phyloP scores from a whole-genome alignment of 805 yeast genomes.

The Wickerhamiella sorbophila region DNA sequence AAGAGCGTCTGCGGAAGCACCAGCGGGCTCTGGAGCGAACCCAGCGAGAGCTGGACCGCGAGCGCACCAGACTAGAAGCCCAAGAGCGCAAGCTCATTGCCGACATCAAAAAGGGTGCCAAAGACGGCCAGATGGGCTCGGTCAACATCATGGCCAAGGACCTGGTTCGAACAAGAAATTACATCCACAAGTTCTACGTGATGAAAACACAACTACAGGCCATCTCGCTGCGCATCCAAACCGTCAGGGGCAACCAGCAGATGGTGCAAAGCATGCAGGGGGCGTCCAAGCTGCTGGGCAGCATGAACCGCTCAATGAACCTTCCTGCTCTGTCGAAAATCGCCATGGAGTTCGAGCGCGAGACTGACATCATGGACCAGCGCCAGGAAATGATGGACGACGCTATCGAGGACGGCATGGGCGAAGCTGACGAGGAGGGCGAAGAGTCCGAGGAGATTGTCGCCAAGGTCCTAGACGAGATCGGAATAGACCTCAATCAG shows the following conservation, averaged over 20 bases:
- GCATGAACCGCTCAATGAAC: slow-evolving; percentile 85
- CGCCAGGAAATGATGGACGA: slow-evolving; percentile 98
- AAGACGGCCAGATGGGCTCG: slow-evolving; percentile 73
- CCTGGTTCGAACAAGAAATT: slow-evolving; percentile 69
- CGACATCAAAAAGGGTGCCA: slow-evolving; percentile 87
- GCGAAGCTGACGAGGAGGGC: slow-evolving; percentile 70
- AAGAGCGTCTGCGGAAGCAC: slow-evolving; percentile 85
- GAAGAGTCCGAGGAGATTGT: slow-evolving; percentile 88
- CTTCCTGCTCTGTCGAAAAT: slow-evolving; percentile 77
- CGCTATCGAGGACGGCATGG: slow-evolving; percentile 94
- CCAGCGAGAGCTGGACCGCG: slow-evolving; percentile 84
- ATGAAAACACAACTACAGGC: slow-evolving; percentile 97
- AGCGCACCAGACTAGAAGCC: slow-evolving; percentile 66
- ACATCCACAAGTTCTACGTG: slow-evolving; percentile 72
- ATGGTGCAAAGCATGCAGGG: slow-evolving; percentile 93
- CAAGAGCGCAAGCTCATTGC: slow-evolving; percentile 80
- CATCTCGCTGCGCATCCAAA: slow-evolving; percentile 76
- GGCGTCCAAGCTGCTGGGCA: slow-evolving; percentile 69
- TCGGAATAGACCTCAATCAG: slow-evolving; percentile 68
- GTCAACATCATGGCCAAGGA: slow-evolving; percentile 95
- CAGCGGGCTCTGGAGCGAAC: slow-evolving; percentile 92
- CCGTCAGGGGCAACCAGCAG: slow-evolving; percentile 85
- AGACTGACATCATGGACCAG: slow-evolving; percentile 94
- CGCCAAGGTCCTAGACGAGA: slow-evolving; percentile 83
- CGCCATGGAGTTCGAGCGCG: slow-evolving; percentile 89